Evolutionary conservation across 306 rosid species (phyloP).

Genomic region (Gynostemma pentaphyllum): DNA sequence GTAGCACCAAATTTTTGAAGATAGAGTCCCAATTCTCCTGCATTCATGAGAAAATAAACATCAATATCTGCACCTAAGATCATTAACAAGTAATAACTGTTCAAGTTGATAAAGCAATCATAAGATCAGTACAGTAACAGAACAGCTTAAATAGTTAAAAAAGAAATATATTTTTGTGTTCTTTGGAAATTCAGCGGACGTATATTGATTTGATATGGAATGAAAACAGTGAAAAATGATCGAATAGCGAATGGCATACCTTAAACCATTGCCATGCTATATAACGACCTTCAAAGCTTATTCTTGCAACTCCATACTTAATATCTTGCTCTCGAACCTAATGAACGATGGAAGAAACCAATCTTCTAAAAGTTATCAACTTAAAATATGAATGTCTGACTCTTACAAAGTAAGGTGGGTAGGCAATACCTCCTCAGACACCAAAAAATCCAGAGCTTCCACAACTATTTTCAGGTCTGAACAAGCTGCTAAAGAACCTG

Average conservation of each 20-base stretch:
- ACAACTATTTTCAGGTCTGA: constrained; percentile 35
- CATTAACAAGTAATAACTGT: no score
- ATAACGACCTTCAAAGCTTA: constrained; percentile 39
- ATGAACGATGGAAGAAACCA: constrained; percentile 5
- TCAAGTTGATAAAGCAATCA: no score
- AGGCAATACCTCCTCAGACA: constrained; percentile 34
- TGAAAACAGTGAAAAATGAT: neutral
- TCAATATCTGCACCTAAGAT: no score
- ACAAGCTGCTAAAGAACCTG: constrained; percentile 46
- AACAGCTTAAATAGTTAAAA: no score
- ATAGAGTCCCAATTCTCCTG: constrained; percentile 67
- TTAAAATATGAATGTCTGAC: neutral
- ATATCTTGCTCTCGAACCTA: constrained; percentile 53
- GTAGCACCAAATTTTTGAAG: constrained; percentile 38
- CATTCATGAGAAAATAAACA: constrained; percentile 11
- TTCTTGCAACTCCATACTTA: constrained; percentile 23
- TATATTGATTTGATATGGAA: neutral
- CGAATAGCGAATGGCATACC: constrained; percentile 20
- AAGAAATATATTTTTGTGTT: no score
- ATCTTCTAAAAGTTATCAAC: neutral
- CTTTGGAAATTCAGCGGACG: no score
- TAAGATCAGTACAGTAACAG: no score
- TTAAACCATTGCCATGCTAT: constrained; percentile 47
- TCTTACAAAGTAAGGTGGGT: neutral
- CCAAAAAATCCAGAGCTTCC: constrained; percentile 36